Evolutionary conservation across 768 basidiomycete genomes (phyloP), one percentile per base, ranked within the genome.

Genomic region (Boletus rufocinnamomeus): DNA sequence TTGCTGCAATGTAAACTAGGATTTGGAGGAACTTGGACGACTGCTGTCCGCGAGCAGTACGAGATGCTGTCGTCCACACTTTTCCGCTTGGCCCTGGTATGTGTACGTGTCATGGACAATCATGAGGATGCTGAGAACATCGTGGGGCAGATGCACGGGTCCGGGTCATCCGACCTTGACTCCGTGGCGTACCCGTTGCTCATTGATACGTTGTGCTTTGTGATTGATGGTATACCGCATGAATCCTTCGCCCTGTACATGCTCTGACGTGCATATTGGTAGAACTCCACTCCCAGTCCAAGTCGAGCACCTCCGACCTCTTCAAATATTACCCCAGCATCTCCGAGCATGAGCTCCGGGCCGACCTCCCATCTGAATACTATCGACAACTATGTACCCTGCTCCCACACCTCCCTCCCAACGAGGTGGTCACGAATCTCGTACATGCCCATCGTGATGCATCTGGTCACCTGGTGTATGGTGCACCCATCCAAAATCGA

Each of bases 1-100:
- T 73, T 92, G 17, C 63, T 91, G 25, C 90, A 93, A 64, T 92
- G 92, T 59, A 80, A 84, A 66, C 75, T 92, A 9, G 84, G 87
- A 25, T 87, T 91, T 65, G 79, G 79, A 19, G 79, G 77, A 10
- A 67, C 70, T 6, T 90, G 88, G 86, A 83, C 82, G 3, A 59
- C 75, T 3, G 77, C 73, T 50, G 76, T 78, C 41, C 85, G 79
- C 61, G 80, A 80, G 35, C 66, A 76, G 21, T 76, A 81, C 35
- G 76, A 75, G 21, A 68, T 69, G 19, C 58, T 91, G 27, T 74
- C 75, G 44, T 63, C 63, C 2, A 63, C 66, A 0, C 63, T 91
- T 37, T 82, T 86, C 43, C 75, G 75, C 27, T 71, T 88, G 46
- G 75, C 77, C 16, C 62, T 84, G 69, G 87, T 89, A 65, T 35